A percentile compares a stretch with the other conserved stretches of the same genome.
Conservation (phyloP, 2,329 filamentous ascomycete genomes). For the Berkeleyomyces basicola region DNA sequence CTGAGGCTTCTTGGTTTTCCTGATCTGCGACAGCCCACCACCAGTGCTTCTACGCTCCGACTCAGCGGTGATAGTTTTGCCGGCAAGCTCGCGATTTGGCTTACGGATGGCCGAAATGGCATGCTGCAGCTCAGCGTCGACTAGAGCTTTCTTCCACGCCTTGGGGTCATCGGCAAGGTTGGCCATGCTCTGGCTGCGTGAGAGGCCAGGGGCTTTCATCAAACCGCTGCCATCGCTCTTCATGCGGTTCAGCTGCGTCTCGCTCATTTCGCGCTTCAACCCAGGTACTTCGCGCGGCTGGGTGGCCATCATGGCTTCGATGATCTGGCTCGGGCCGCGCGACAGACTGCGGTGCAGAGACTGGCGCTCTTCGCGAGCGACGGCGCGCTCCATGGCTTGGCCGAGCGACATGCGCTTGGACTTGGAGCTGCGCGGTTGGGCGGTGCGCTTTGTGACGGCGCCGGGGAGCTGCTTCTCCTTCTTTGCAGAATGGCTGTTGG, state of each 20-base stretch:
- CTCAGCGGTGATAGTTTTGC: slow-evolving; percentile 49
- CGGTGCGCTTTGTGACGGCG: slow-evolving; percentile 32
- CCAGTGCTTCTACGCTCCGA: slow-evolving; percentile 40
- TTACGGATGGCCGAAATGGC: slow-evolving; percentile 60
- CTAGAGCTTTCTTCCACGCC: slow-evolving; percentile 45
- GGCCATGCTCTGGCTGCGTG: slow-evolving; percentile 30
- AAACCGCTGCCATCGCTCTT: slow-evolving; percentile 21
- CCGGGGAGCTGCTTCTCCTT: slow-evolving; percentile 35
- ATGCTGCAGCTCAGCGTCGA: slow-evolving; percentile 54
- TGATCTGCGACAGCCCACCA: slow-evolving; percentile 27
- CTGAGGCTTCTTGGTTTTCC: slow-evolving; percentile 36
- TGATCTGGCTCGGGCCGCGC: slow-evolving; percentile 38
- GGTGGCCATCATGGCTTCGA: slow-evolving; percentile 54
- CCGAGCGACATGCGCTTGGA: slow-evolving; percentile 34
- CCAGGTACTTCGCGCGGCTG: slow-evolving; percentile 40
- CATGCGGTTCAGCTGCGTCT: slow-evolving; percentile 34
- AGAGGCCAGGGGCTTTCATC: slow-evolving; percentile 25
- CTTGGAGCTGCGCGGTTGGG: slow-evolving; percentile 43
- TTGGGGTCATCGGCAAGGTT: slow-evolving; percentile 35
- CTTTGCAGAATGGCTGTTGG: slow-evolving; percentile 23
- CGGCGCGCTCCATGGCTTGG: slow-evolving; percentile 9
- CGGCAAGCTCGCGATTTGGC: slow-evolving; percentile 56
- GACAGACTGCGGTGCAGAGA: slow-evolving; percentile 32
- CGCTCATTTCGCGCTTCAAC: slow-evolving; percentile 53
- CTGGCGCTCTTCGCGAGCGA: slow-evolving; percentile 10